Conservation (phyloP, 441 rosid genomes). For the Theobroma grandiflorum region DNA sequence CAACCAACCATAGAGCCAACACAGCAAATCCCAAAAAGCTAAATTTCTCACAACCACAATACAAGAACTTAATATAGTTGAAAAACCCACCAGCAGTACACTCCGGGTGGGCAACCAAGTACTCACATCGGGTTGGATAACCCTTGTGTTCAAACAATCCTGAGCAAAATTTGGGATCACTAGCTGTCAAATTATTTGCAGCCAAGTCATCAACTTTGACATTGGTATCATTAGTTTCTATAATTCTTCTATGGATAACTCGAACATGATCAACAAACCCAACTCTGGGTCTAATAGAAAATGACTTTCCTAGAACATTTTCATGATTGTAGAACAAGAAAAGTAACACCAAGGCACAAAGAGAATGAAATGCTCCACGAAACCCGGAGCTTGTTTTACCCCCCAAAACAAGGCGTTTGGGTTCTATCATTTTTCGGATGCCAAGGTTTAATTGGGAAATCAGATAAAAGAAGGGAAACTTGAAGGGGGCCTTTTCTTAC, state of each 20-base stretch:
- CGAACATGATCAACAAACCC: conserved; percentile 17
- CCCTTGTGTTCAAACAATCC: conserved; percentile 45
- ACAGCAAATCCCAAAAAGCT: conserved; percentile 38
- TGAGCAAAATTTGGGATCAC: conserved; percentile 38
- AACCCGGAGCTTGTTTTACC: conserved; percentile 17
- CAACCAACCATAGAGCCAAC: conserved; percentile 54
- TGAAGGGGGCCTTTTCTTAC: neutral
- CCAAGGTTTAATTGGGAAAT: neutral
- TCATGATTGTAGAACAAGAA: conserved; percentile 39
- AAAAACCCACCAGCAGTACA: conserved; percentile 58
- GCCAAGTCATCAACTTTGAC: conserved; percentile 17
- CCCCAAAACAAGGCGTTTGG: neutral
- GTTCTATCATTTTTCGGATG: conserved; percentile 4
- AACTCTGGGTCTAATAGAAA: conserved; percentile 13
- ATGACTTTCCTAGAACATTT: conserved; percentile 20
- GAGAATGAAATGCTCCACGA: conserved; percentile 36
- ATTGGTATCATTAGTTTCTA: conserved; percentile 30
- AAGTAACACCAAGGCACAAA: conserved; percentile 36
- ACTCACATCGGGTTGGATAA: conserved; percentile 36
- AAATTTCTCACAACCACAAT: conserved; percentile 49
- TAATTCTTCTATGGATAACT: conserved; percentile 36
- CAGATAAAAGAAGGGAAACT: neutral
- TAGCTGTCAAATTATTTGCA: conserved; percentile 14
- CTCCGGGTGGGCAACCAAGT: conserved; percentile 45
- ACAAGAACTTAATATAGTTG: conserved; percentile 54